phyloP scores from a whole-genome alignment of 495 filamentous ascomycete genomes.

The Lasiosphaeria ovina region DNA sequence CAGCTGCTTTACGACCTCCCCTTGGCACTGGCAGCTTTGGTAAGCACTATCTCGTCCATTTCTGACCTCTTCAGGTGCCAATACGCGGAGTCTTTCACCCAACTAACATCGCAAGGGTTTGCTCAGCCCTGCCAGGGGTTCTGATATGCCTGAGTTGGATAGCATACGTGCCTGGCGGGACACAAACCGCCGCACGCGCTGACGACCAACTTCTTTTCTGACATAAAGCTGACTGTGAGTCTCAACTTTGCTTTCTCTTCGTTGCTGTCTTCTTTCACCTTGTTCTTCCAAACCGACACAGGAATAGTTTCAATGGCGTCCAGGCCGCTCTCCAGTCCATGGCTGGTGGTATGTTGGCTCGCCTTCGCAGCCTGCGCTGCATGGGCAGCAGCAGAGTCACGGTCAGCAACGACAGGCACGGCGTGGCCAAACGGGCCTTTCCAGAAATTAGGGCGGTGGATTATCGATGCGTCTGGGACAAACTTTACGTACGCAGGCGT shows the following conservation, averaged over 20 bases:
- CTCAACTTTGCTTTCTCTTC: neutral
- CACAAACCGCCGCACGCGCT: no score
- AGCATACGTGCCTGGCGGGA: no score
- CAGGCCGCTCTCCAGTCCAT: constrained; percentile 19
- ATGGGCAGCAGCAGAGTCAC: neutral
- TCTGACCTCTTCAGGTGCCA: no score
- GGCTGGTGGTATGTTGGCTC: constrained; percentile 11
- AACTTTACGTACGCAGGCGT: constrained; percentile 55
- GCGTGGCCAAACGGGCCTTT: constrained; percentile 45
- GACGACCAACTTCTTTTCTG: neutral
- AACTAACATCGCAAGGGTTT: no score
- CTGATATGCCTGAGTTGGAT: no score
- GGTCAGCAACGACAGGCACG: constrained; percentile 8
- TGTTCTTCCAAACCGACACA: neutral
- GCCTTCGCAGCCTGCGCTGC: constrained; percentile 9
- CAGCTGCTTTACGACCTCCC: no score
- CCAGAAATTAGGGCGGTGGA: constrained; percentile 46
- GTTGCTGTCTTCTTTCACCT: neutral
- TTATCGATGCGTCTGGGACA: constrained; percentile 48
- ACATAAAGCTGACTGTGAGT: neutral
- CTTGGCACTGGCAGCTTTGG: no score
- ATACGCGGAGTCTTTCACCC: no score
- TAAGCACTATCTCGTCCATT: no score
- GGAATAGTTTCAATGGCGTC: constrained; percentile 6
- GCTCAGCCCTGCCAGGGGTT: no score